Evolutionary conservation across 2,329 filamentous ascomycete genomes (phyloP).

Genomic region (Orbilia brochopaga): DNA sequence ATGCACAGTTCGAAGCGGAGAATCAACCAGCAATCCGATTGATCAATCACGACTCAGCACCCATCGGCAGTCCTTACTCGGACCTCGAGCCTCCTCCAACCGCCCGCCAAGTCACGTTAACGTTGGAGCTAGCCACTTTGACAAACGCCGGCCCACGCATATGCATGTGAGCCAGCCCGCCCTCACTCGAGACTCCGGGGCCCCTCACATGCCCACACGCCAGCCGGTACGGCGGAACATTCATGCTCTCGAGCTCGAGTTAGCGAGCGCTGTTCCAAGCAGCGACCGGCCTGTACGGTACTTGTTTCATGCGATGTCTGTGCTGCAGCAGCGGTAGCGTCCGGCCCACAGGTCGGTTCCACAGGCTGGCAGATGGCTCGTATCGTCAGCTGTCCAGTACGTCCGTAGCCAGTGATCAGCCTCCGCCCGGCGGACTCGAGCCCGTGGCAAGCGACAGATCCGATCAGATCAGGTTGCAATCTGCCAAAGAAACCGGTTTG

Average conservation of each 20-base stretch:
- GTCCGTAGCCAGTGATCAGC: conserved; percentile 1
- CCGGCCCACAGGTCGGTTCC: conserved; percentile 6
- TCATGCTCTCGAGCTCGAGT: background rate
- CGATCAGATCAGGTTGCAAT: background rate
- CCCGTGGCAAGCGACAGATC: background rate
- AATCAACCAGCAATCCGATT: background rate
- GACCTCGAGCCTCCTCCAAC: background rate
- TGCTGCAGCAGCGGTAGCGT: background rate
- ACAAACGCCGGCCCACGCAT: background rate
- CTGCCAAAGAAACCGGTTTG: background rate
- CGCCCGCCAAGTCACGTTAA: conserved; percentile 9
- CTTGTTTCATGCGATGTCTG: no score
- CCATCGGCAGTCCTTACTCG: background rate
- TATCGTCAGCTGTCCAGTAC: conserved; percentile 1
- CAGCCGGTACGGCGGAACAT: background rate
- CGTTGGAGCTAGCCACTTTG: background rate
- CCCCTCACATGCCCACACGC: conserved; percentile 4
- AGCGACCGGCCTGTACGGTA: no score
- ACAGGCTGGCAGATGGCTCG: background rate
- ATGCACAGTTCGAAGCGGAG: background rate
- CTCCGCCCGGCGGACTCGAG: background rate
- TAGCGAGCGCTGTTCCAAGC: background rate
- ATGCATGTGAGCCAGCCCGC: conserved; percentile 4
- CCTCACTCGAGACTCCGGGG: background rate
- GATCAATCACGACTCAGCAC: conserved; percentile 1